A percentile compares a stretch with the other conserved stretches of the same genome.
Conservation (phyloP, 495 filamentous ascomycete genomes). For the Podospora anserina region DNA sequence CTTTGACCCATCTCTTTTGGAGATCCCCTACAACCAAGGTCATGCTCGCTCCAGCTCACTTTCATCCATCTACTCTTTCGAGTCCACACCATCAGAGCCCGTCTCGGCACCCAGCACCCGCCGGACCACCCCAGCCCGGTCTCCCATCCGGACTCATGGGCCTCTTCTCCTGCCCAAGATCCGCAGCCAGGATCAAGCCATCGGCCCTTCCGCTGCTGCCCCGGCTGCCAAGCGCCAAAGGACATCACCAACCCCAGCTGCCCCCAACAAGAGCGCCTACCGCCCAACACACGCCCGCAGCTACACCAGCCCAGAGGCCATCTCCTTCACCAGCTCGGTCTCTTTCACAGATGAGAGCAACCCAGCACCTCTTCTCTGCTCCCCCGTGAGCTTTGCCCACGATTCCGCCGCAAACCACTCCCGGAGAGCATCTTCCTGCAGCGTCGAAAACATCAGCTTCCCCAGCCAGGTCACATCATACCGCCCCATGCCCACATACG, state of each 20-base stretch:
- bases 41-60: constrained; percentile 53
- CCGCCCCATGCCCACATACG: constrained; percentile 72
- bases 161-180: constrained; percentile 84
- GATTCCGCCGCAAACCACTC: constrained; percentile 49
- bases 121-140: constrained; percentile 67
- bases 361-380: constrained; percentile 49
- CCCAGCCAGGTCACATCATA: constrained; percentile 55
- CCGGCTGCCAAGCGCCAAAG: constrained; percentile 42
- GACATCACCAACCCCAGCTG: constrained; percentile 34
- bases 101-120: constrained; percentile 51
- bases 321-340: constrained; percentile 51
- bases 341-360: constrained; percentile 40
- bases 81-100: constrained; percentile 76
- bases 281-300: constrained; percentile 58
- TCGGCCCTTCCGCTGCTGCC: constrained; percentile 38
- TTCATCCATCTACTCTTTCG: constrained; percentile 53
- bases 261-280: constrained; percentile 34
- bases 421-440: constrained; percentile 64
- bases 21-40: constrained; percentile 45
- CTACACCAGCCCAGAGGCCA: constrained; percentile 61
- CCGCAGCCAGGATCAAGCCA: constrained; percentile 75
- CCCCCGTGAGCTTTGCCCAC: constrained; percentile 61
- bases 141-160: constrained; percentile 75
- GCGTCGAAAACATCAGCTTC: constrained; percentile 62
- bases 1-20: constrained; percentile 53